Evolutionary conservation across 768 basidiomycete species (phyloP), one percentile per base, ranked within the genome.

Genomic region (Boletus pseudo-olivaceus): DNA sequence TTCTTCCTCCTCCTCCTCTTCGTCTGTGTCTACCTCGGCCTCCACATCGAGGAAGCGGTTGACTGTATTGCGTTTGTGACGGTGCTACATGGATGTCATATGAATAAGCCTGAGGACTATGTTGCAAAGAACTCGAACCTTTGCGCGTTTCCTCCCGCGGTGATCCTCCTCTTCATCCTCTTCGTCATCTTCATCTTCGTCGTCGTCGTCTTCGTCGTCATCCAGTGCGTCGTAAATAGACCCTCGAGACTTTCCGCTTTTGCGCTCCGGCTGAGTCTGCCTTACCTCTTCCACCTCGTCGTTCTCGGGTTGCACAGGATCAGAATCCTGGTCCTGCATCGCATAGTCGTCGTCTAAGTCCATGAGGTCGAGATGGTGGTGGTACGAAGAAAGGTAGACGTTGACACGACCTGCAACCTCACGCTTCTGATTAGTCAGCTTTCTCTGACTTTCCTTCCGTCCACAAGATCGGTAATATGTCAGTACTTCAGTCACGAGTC

Each of bases 1-100:
- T 4, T 90, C 90, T 7, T 87, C 92, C 19, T 96, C 93, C 3
- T 89, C 88, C 26, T 98, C 97, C 34, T 97, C 96, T 4, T 98
- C 97, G 19, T 98, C 97, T 30, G 97, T 94, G 61, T 93, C 93
- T 19, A 96, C 95, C 68, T 93, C 93, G 51, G 93, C 94, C 74
- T 96, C 93, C 53, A 95, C 81, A 82, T 98, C 97, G 61, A 98
- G 77, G 85, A 94, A 99, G 59, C 87, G 85, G 67, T 83, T 89
- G 26, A 82, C 79, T 17, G 78, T 76, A 50, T 74, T 73, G 47
- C 82, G 82, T 71, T 82, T 87, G 69, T 88, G 87, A 55, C 84
- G 82, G 55, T 80, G 84, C 83, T 85, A 49, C 45, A 41, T 42
- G 55, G 34, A 40, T 19, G 35, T 39, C 26, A 50, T 32, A 23